phyloP scores from a whole-genome alignment of 495 filamentous ascomycete genomes.

The Penicillium silybi region DNA sequence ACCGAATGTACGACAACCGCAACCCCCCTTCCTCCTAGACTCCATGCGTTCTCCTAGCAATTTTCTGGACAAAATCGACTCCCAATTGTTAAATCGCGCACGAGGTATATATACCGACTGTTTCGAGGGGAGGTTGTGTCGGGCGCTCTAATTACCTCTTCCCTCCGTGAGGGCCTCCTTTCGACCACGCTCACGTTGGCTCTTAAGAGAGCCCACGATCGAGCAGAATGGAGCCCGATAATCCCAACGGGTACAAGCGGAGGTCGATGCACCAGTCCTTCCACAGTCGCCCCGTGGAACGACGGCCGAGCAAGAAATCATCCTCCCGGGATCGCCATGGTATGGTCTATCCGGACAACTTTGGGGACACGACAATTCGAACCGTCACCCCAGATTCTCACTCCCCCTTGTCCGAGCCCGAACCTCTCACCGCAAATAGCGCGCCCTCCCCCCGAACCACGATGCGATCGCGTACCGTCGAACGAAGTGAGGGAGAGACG shows the following conservation, averaged over 20 bases:
- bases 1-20: conserved; percentile 23
- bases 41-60: conserved; percentile 47
- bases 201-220: conserved; percentile 8
- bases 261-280: conserved; percentile 41
- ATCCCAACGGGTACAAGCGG: conserved; percentile 40
- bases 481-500: conserved; percentile 35
- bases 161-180: conserved; percentile 23
- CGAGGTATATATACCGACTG: conserved; percentile 28
- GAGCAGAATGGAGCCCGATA: conserved; percentile 44
- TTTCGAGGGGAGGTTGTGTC: conserved; percentile 19
- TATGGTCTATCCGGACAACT: conserved; percentile 51
- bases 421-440: conserved; percentile 34
- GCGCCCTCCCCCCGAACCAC: conserved; percentile 41
- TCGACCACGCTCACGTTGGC: conserved; percentile 11
- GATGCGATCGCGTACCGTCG: conserved; percentile 29
- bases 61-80: conserved; percentile 32
- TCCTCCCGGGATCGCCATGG: conserved; percentile 51
- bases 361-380: conserved; percentile 45
- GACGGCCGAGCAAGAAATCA: conserved; percentile 50
- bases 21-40: conserved; percentile 30
- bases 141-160: conserved; percentile 11
- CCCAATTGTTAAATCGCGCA: conserved; percentile 35
- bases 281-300: conserved; percentile 45
- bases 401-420: conserved; percentile 39
- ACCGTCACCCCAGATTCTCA: conserved; percentile 48